Evolutionary conservation across 371 early-diverging fungal genomes (phyloP), one percentile per base, ranked within the genome.

Genomic region (Capillidium rhysosporum): DNA sequence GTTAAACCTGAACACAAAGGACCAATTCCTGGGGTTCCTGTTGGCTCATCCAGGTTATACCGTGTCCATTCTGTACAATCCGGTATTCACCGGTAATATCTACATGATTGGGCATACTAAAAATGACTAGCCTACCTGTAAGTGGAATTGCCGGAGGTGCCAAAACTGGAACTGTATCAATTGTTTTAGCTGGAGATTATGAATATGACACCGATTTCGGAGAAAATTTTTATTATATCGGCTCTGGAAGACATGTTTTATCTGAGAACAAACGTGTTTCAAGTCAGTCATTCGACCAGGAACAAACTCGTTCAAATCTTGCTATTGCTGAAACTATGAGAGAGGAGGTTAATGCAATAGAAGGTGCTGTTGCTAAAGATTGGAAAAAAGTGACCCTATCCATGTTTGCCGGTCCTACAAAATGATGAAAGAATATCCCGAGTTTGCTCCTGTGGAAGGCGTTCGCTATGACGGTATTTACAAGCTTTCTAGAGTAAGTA

Each of bases 391-490:
- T 53, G 49, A 59, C 30, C 71, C 77, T 1, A 64, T 79, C 26
- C 69, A 79, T 20, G 77, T 81, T 10, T 63, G 72, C 18, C 70
- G 82, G 18, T 63, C 68, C 14, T 54, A 60, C 45, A 63, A 70
- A 49, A 48, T 71, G 2, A 60, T 41, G 16, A 61, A 65, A 38
- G 61, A 62, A 44, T 62, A 70, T 31, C 67, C 72, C 0, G 59
- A 64, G 16, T 76, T 57, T 57, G 73, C 76, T 2, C 74, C 71
- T 1, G 52, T 21, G 0, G 65, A 67, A 38, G 76, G 80, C 0
- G 61, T 69, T 28, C 69, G 82, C 10, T 80, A 80, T 56, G 80
- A 82, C 59, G 81, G 80, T 0, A 21, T 78, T 8, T 80, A 82
- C 59, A 79, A 77, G 34, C 30, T 82, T 4, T 34, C 34, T 34